Evolutionary conservation across 805 yeast species (phyloP).

Genomic region (Candida oleophila): DNA sequence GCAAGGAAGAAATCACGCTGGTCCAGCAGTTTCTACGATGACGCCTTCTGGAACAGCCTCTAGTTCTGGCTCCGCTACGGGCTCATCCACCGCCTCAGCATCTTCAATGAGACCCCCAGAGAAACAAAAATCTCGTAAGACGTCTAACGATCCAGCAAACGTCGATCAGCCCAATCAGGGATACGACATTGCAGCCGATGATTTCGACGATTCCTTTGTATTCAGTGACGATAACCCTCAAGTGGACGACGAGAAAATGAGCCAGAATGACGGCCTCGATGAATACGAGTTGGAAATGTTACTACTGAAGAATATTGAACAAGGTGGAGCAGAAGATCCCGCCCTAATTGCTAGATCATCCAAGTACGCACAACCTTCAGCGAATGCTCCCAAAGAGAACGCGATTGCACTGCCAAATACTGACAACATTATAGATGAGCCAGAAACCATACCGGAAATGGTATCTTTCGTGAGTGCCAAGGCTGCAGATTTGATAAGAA

Average conservation of each 20-base stretch:
- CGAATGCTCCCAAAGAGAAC: not conserved
- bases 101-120: not conserved
- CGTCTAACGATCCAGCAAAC: not conserved
- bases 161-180: not conserved
- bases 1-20: constrained; percentile 2
- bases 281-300: constrained; percentile 24
- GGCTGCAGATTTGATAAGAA: constrained; percentile 57
- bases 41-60: not conserved
- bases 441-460: not conserved
- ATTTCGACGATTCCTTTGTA: constrained; percentile 39
- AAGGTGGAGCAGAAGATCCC: constrained; percentile 6
- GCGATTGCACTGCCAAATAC: not conserved
- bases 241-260: constrained; percentile 16
- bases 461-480: constrained; percentile 62
- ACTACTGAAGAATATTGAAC: constrained; percentile 14
- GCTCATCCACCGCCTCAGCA: not conserved
- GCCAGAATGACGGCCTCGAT: constrained; percentile 18
- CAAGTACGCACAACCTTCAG: not conserved
- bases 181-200: constrained; percentile 16
- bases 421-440: not conserved
- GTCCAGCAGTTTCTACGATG: not conserved
- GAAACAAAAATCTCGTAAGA: not conserved
- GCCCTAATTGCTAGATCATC: constrained; percentile 4
- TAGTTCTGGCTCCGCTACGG: not conserved
- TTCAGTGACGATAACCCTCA: constrained; percentile 39